These are phyloP conservation scores for Ogataea nakhonphanomensis DNA, from an alignment of 805 yeast species.

Conservation along the genomic window DNA sequence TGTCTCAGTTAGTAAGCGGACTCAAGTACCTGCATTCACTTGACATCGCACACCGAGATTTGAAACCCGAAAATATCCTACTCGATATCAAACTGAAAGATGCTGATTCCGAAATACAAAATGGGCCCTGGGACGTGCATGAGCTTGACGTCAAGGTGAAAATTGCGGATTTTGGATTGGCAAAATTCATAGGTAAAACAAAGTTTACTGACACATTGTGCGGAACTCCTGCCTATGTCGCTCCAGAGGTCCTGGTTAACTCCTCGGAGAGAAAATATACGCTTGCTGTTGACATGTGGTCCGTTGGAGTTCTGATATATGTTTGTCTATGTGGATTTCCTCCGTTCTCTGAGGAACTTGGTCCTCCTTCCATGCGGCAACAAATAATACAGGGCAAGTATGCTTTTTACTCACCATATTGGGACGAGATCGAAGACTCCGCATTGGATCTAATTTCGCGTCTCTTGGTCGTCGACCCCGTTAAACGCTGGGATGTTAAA, in stretches of 20 bases:
- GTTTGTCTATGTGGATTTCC: conserved; percentile 84
- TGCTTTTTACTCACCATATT: conserved; percentile 76
- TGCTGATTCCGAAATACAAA: conserved; percentile 11
- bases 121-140: conserved; percentile 56
- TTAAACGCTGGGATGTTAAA: conserved; percentile 39
- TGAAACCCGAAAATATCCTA: conserved; percentile 89
- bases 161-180: conserved; percentile 80
- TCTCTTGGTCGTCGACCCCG: conserved; percentile 52
- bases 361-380: conserved; percentile 74
- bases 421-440: conserved; percentile 67
- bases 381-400: conserved; percentile 65
- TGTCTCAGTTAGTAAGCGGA: conserved; percentile 54
- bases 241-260: conserved; percentile 68
- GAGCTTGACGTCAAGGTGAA: conserved; percentile 65
- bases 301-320: conserved; percentile 72
- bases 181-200: conserved; percentile 65
- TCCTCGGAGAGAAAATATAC: conserved; percentile 53
- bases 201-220: conserved; percentile 75
- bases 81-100: conserved; percentile 43
- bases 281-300: conserved; percentile 78
- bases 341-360: conserved; percentile 78
- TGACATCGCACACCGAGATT: conserved; percentile 88
- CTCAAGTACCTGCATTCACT: conserved; percentile 86
- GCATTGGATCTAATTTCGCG: conserved; percentile 64
- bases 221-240: conserved; percentile 87